These are phyloP conservation scores for Fusarium metavorans DNA, from an alignment of 2,329 filamentous ascomycete genomes.

Conservation along the genomic window DNA sequence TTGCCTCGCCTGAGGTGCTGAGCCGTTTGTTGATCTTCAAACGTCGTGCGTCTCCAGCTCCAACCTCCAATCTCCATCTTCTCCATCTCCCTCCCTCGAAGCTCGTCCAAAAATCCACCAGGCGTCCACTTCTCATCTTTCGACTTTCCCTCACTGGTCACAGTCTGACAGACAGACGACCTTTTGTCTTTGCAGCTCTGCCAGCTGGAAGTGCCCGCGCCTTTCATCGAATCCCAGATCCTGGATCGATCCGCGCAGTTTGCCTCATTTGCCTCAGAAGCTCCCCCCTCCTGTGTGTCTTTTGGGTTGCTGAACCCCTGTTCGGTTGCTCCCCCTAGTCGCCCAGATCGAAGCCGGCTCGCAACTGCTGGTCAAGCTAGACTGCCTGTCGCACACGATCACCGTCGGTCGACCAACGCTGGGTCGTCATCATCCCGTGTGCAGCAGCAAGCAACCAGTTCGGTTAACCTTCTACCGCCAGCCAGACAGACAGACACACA, in stretches of 20 bases:
- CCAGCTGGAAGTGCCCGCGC: slow-evolving; percentile 1
- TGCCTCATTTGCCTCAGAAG: slow-evolving; percentile 11
- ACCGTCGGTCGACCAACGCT: slow-evolving; percentile 24
- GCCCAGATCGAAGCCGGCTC: slow-evolving; percentile 34
- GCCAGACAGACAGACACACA: slow-evolving; percentile 18
- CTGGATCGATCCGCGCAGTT: slow-evolving; percentile 14
- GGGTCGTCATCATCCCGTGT: slow-evolving; percentile 24
- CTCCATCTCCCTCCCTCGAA: background rate
- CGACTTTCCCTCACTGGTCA: background rate
- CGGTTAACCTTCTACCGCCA: slow-evolving; percentile 18
- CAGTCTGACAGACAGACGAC: background rate
- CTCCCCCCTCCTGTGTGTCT: slow-evolving; percentile 4
- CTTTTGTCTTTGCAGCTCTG: background rate
- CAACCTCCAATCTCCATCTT: slow-evolving; percentile 9
- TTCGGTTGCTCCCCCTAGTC: slow-evolving; percentile 27
- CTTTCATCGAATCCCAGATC: slow-evolving; percentile 15
- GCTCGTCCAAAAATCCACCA: background rate
- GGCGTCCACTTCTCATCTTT: background rate
- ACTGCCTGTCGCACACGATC: slow-evolving; percentile 36
- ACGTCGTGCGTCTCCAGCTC: slow-evolving; percentile 12
- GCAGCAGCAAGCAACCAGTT: slow-evolving; percentile 18
- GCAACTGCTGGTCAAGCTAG: slow-evolving; percentile 6
- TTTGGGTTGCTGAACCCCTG: slow-evolving; percentile 30
- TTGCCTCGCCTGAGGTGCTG: slow-evolving; percentile 22
- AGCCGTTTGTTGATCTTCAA: slow-evolving; percentile 22